A percentile compares a stretch with the other conserved stretches of the same genome.
phyloP scores from a whole-genome alignment of 1,139 yeast genomes.

The Saccharomyces hybrid region DNA sequence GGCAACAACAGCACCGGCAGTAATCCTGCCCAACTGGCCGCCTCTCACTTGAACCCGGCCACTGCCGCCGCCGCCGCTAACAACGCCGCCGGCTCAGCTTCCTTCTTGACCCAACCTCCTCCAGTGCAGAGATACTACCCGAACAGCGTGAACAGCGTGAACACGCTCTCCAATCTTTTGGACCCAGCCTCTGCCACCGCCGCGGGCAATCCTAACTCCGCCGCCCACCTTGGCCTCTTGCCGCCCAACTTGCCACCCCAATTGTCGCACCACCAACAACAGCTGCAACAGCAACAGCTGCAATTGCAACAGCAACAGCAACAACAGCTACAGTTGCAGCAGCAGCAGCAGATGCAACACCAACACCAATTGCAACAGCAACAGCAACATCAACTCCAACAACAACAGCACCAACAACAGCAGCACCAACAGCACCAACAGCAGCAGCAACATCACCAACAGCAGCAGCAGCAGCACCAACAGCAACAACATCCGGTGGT shows the following conservation, averaged over 20 bases:
- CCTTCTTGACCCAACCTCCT: constrained; percentile 1
- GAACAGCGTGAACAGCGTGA: constrained; percentile 1
- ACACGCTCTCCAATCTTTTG: constrained; percentile 2
- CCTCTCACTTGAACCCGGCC: constrained; percentile 17
- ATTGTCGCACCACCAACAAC: constrained; percentile 9
- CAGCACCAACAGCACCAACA: constrained; percentile 4
- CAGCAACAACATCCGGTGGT: constrained; percentile 3
- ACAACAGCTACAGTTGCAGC: constrained; percentile 6
- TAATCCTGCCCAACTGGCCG: constrained; percentile 9
- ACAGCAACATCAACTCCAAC: no score
- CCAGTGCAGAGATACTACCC: constrained; percentile 5
- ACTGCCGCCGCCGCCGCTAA: constrained; percentile 14
- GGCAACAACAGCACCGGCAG: not conserved
- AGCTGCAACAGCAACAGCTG: constrained; percentile 6
- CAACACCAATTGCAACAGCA: constrained; percentile 8
- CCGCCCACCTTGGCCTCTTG: not conserved
- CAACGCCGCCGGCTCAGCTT: constrained; percentile 4
- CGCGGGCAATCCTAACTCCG: constrained; percentile 6
- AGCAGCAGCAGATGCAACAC: constrained; percentile 11
- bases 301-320: not conserved
- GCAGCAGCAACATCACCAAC: constrained; percentile 4
- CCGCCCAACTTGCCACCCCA: constrained; percentile 9
- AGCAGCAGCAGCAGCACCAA: constrained; percentile 1
- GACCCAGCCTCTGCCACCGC: constrained; percentile 7
- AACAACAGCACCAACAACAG: not conserved